These are phyloP conservation scores for Triglochin maritima DNA, from an alignment of 106 monocot genomes.

Conservation along the genomic window DNA sequence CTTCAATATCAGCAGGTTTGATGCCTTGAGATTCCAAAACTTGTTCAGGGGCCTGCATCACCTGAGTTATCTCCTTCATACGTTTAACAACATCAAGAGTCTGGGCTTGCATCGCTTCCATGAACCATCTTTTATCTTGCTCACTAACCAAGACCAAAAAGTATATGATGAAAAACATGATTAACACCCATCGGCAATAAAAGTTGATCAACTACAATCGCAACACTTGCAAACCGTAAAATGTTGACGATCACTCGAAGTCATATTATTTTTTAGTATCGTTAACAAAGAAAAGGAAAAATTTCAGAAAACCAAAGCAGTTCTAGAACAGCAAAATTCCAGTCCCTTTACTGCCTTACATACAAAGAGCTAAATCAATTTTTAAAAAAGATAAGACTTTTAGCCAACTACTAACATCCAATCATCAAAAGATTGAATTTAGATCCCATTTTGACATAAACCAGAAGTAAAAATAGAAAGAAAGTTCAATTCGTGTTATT, in stretches of 20 bases:
- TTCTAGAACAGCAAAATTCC: too few species aligned
- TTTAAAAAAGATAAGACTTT: too few species aligned
- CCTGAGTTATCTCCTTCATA: constrained; percentile 96
- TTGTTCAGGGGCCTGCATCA: constrained; percentile 72
- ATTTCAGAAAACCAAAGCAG: too few species aligned
- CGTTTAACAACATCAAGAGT: constrained; percentile 66
- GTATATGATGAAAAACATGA: not conserved
- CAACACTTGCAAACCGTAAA: not conserved
- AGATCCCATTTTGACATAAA: too few species aligned
- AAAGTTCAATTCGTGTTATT: too few species aligned
- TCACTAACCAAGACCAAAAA: constrained; percentile 25
- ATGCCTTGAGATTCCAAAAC: constrained; percentile 67
- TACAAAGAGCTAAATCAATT: too few species aligned
- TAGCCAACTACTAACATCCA: too few species aligned
- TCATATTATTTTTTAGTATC: not conserved
- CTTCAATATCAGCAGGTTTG: constrained; percentile 65
- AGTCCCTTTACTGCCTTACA: too few species aligned
- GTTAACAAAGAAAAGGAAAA: not conserved
- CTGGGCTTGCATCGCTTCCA: constrained; percentile 92
- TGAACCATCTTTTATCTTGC: constrained; percentile 83
- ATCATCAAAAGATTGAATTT: too few species aligned
- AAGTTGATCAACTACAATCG: not conserved
- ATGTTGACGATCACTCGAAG: not conserved
- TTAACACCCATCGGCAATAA: too few species aligned
- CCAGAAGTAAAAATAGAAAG: too few species aligned